phyloP scores from a whole-genome alignment of 148 eudicot species.

The Tetragonia tetragonoides region DNA sequence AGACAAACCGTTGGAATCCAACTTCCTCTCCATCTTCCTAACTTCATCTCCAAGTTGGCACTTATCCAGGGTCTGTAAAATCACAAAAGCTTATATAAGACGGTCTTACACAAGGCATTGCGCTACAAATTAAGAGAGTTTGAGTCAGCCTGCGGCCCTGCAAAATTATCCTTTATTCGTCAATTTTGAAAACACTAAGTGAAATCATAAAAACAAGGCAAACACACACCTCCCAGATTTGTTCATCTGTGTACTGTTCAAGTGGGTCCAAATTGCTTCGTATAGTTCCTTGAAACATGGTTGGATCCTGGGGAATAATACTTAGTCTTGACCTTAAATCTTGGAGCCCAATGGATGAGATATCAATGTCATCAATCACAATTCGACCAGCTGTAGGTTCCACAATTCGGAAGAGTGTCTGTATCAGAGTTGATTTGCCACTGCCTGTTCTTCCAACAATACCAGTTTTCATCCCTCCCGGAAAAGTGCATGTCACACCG shows the following conservation, averaged over 20 bases:
- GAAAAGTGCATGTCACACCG: background rate
- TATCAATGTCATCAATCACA: background rate
- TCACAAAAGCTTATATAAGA: background rate
- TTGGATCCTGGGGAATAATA: background rate
- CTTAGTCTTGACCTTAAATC: background rate
- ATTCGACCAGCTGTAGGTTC: background rate
- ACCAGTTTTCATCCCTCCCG: background rate
- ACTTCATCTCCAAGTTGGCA: background rate
- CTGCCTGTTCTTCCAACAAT: background rate
- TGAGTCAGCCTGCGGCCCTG: too few species aligned
- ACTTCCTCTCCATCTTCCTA: background rate
- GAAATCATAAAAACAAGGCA: background rate
- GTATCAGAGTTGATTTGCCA: background rate
- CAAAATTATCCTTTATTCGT: too few species aligned
- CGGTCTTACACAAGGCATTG: too few species aligned
- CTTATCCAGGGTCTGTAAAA: background rate
- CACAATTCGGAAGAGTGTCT: background rate
- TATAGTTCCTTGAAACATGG: background rate
- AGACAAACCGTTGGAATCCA: background rate
- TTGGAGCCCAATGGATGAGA: background rate
- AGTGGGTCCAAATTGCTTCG: constrained; percentile 1
- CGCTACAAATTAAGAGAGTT: too few species aligned
- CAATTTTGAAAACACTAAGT: background rate
- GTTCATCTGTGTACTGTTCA: background rate
- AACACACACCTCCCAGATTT: background rate